Base-by-base conservation (phyloP, 2,329 filamentous ascomycete genomes). In the Emericellopsis cladophorae region DNA sequence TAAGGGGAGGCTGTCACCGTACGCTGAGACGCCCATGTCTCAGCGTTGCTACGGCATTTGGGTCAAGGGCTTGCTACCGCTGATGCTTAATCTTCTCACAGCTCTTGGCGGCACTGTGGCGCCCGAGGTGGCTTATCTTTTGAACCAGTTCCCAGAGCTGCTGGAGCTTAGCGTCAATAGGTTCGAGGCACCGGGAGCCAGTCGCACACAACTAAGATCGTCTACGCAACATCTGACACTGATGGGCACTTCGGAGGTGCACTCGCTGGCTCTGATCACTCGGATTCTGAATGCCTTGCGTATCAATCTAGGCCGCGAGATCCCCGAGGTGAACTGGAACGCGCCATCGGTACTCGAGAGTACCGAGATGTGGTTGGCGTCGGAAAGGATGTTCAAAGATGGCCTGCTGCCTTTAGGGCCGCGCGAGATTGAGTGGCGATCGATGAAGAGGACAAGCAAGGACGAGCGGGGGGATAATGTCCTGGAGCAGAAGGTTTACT, bases 41-140 rank as follows among this genome's bases (percentile, higher is more conserved):
- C 76, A 79, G 46, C 79, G 90, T 22, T 79, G 94, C 54, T 94
- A 94, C 64, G 74, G 75, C 40, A 89, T 96, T 52, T 98, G 92
- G 92, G 78, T 79, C 16, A 83, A 85, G 49, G 92, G 87, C 2
- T 74, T 96, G 43, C 68, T 98, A 4, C 92, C 92, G 0, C 66
- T 98, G 15, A 81, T 90, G 45, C 72, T 98, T 36, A 96, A 96
- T 57, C 70, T 98, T 23, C 73, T 98, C 16, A 78, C 82, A 44
- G 79, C 84, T 10, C 77, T 98, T 15, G 87, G 88, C 10, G 73
- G 79, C 1, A 83, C 85, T 2, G 78, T 94, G 37, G 89, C 88
- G 0, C 77, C 81, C 0, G 92, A 98, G 58, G 77, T 96, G 6
- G 76, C 84, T 0, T 80, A 81, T 43, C 93, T 96, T 55, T 70